Evolutionary conservation across 2,329 filamentous ascomycete genomes (phyloP).

Genomic region (Colletotrichum melonis): DNA sequence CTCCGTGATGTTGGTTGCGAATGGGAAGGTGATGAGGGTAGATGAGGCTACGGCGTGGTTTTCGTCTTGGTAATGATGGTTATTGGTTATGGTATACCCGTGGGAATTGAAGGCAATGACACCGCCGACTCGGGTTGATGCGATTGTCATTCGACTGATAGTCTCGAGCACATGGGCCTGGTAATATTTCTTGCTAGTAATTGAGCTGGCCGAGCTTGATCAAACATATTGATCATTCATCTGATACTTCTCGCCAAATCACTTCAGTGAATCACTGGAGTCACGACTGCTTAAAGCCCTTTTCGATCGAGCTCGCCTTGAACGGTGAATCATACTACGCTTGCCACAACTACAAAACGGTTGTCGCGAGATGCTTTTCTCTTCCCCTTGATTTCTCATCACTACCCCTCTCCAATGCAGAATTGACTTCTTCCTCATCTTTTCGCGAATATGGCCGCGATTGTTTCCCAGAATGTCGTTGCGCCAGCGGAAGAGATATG

Average conservation of each 20-base stretch:
- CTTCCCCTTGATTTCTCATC: background rate
- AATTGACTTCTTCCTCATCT: background rate
- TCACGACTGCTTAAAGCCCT: background rate
- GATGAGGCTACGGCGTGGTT: background rate
- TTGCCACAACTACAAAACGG: background rate
- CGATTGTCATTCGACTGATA: background rate
- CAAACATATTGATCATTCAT: background rate
- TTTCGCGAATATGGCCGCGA: background rate
- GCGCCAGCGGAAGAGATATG: background rate
- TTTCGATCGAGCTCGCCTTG: background rate
- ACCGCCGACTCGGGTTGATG: background rate
- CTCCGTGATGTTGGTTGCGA: background rate
- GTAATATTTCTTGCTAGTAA: background rate
- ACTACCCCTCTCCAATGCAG: background rate
- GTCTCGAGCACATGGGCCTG: background rate
- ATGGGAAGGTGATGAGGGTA: background rate
- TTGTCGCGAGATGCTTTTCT: background rate
- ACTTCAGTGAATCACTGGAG: background rate
- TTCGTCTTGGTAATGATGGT: background rate
- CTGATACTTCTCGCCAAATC: background rate
- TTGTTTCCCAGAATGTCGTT: background rate
- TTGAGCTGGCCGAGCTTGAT: background rate
- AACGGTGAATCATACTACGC: background rate
- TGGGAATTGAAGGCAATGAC: background rate
- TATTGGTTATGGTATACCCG: conserved; percentile 23